These are phyloP conservation scores for Chara braunii DNA, from an alignment of 139 green algal species.

Conservation along the genomic window DNA sequence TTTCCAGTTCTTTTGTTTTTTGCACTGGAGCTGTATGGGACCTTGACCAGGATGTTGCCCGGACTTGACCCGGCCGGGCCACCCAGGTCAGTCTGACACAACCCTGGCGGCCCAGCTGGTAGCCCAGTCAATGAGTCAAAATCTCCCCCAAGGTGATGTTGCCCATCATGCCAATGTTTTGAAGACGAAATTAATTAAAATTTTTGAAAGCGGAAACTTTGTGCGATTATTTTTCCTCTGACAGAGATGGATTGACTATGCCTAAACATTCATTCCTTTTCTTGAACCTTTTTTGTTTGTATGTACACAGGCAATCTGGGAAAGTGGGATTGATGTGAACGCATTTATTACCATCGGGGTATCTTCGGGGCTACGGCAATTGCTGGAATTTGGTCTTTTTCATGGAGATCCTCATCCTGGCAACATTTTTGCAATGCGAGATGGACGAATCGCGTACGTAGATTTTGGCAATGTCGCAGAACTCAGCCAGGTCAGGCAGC, in stretches of 20 bases:
- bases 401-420: slow-evolving; percentile 89
- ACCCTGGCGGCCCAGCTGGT: too few species aligned
- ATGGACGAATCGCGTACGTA: slow-evolving; percentile 98
- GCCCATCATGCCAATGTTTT: too few species aligned
- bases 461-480: slow-evolving; percentile 99
- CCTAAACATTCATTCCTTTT: not conserved
- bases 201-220: too few species aligned
- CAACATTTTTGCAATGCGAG: slow-evolving; percentile 94
- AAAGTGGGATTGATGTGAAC: slow-evolving; percentile 66
- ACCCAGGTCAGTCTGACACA: too few species aligned
- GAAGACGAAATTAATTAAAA: too few species aligned
- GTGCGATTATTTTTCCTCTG: slow-evolving; percentile 9
- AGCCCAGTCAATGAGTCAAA: too few species aligned
- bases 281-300: not conserved
- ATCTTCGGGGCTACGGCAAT: slow-evolving; percentile 83
- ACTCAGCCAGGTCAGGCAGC: slow-evolving; percentile 53
- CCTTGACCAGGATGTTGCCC: too few species aligned
- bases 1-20: too few species aligned
- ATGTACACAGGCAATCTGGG: slow-evolving; percentile 23
- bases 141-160: too few species aligned
- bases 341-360: slow-evolving; percentile 88
- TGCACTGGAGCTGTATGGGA: too few species aligned
- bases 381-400: slow-evolving; percentile 98
- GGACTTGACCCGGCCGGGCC: too few species aligned
- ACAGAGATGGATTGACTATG: not conserved